These are phyloP conservation scores for Colletotrichum gloeosporioides DNA, from an alignment of 2,329 filamentous ascomycete genomes.

Conservation along the genomic window DNA sequence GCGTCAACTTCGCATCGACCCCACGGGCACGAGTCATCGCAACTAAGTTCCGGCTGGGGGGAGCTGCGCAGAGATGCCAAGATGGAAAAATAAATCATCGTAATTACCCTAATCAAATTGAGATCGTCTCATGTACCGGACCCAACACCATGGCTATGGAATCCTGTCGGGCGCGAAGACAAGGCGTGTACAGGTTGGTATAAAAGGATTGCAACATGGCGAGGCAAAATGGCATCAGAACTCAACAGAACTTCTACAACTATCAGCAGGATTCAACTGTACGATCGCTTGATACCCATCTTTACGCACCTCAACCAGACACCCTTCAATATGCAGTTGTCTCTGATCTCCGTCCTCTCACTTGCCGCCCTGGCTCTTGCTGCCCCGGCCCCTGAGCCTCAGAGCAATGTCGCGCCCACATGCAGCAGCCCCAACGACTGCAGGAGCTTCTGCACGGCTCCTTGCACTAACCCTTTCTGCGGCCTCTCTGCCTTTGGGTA, in stretches of 20 bases:
- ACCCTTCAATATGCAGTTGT: not conserved
- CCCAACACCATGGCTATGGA: not conserved
- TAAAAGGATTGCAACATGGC: not conserved
- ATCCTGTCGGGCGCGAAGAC: not conserved
- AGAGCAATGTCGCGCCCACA: not conserved
- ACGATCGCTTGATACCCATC: not conserved
- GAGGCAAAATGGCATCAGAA: not conserved
- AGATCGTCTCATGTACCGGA: not conserved
- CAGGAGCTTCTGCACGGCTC: not conserved
- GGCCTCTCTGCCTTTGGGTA: conserved; percentile 1
- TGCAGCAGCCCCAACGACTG: not conserved
- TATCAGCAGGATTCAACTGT: not conserved
- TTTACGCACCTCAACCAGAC: not conserved
- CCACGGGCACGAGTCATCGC: not conserved
- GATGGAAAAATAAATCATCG: not conserved
- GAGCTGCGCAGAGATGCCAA: not conserved
- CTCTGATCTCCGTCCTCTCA: not conserved
- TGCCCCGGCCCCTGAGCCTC: not conserved
- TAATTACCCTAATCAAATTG: not conserved
- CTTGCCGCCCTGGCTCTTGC: not conserved
- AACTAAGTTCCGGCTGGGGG: not conserved
- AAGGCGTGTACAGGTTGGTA: not conserved
- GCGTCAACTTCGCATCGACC: not conserved
- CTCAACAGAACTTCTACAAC: not conserved
- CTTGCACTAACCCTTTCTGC: not conserved